Base-by-base conservation (phyloP, 768 basidiomycete species). In the Lentinula lateritia region DNA sequence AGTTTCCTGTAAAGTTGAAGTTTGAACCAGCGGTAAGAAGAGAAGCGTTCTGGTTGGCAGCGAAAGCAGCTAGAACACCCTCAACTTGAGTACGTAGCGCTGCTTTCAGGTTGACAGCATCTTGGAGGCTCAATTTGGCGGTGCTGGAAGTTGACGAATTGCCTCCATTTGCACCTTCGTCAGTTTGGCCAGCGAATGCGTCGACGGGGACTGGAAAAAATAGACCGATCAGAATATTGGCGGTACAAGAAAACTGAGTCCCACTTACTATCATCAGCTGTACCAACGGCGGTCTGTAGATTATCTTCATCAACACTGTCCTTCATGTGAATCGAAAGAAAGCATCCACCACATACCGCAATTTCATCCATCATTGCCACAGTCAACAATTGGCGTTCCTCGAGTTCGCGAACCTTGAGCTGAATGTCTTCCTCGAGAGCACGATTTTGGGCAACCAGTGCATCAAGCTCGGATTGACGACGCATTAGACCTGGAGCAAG, bases 191-290 rank as follows among this genome's bases (percentile, higher is more conserved):
- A 12, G 68, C 68, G 9, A 69, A 61, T 9, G 53, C 60, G 59
- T 69, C 68, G 48, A 69, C 65, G 64, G 68, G 68, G 62, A 69
- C 66, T 63, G 64, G 64, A 61, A 62, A 9, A 65, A 66, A 28
- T 62, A 66, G 3, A 50, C 8, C 18, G 16, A 52, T 32, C 18
- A 60, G 20, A 46, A 0, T 13, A 46, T 41, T 32, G 16, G 9
- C 4, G 50, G 35, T 35, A 6, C 15, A 28, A 32, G 18, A 10
- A 10, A 20, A 15, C n/a, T n/a, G n/a, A 18, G 2, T 5, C 2
- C 28, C 28, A 28, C 57, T 48, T 8, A 58, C 57, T 67, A 61
- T 68, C 68, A 61, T 67, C 66, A 36, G 66, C 66, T 5, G 66
- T 67, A 35, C 68, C 68, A n/a, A 66, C 66, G 18, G 65, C 64